A percentile compares a stretch with the other conserved stretches of the same genome.
Conservation (phyloP, 1,284 basidiomycete species). For the Leccinum pachyderme region DNA sequence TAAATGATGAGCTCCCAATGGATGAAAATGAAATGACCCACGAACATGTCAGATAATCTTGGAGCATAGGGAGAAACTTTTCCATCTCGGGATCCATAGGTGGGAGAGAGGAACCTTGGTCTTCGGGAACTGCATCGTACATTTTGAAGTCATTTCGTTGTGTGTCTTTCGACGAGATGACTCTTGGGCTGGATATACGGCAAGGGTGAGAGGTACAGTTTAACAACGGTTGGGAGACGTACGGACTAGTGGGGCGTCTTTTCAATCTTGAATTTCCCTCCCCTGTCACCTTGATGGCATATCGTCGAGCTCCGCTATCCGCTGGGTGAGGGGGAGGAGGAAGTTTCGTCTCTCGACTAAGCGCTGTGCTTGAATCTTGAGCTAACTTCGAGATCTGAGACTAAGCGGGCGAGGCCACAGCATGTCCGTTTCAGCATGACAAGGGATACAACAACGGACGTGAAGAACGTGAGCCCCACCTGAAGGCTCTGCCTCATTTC, state of each 20-base stretch:
- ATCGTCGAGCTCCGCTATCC: conserved; percentile 26
- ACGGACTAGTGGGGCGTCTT: conserved; percentile 33
- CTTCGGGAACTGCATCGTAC: conserved; percentile 65
- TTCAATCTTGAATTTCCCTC: conserved; percentile 4
- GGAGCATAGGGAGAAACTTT: conserved; percentile 67
- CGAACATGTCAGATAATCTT: conserved; percentile 67
- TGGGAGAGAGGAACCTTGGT: conserved; percentile 32
- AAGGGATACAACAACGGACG: not conserved
- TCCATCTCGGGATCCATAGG: conserved; percentile 61
- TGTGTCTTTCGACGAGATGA: conserved; percentile 52
- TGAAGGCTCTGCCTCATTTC: conserved; percentile 56
- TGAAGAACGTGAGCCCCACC: conserved; percentile 35
- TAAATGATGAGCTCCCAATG: conserved; percentile 4
- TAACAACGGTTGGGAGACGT: conserved; percentile 3
- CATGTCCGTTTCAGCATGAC: not conserved
- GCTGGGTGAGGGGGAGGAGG: conserved; percentile 12
- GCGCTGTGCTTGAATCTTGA: conserved; percentile 28
- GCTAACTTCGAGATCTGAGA: conserved; percentile 51
- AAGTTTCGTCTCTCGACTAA: conserved; percentile 21
- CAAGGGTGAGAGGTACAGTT: not conserved
- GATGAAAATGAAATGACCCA: not conserved
- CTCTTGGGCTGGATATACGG: conserved; percentile 47
- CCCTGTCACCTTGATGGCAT: conserved; percentile 21
- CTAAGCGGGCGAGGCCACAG: conserved; percentile 27
- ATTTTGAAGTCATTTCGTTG: conserved; percentile 52